A percentile compares a stretch with the other conserved stretches of the same genome.
phyloP scores from a whole-genome alignment of 2,329 filamentous ascomycete species.

The Emergomyces orientalis region DNA sequence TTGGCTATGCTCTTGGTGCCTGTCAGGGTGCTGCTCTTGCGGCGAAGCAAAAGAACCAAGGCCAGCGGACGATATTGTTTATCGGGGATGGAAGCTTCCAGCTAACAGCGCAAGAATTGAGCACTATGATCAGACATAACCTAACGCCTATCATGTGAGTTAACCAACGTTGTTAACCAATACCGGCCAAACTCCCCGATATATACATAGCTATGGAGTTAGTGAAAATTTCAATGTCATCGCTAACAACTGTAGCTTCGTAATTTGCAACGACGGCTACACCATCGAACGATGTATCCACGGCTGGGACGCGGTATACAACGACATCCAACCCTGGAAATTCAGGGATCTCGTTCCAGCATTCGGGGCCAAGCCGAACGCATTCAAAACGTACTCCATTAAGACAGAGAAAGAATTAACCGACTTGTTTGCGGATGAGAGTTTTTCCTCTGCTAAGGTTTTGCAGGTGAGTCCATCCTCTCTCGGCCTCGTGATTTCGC shows the following conservation, averaged over 20 bases:
- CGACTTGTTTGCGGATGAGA: constrained; percentile 50
- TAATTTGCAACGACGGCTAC: constrained; percentile 76
- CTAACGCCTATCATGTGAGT: constrained; percentile 63
- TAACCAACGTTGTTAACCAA: not conserved
- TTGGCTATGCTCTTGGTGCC: constrained; percentile 52
- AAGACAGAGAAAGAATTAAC: constrained; percentile 59
- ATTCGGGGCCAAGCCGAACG: constrained; percentile 53
- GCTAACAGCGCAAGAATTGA: constrained; percentile 71
- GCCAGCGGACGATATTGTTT: constrained; percentile 62
- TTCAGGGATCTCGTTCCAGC: constrained; percentile 57
- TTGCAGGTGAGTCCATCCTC: constrained; percentile 26
- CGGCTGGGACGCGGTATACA: constrained; percentile 66
- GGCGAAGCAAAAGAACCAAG: constrained; percentile 24
- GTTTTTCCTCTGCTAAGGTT: constrained; percentile 48
- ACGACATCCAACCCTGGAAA: constrained; percentile 66
- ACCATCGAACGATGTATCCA: constrained; percentile 81
- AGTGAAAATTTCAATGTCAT: not conserved
- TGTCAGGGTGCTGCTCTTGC: constrained; percentile 50
- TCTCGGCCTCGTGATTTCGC: not conserved
- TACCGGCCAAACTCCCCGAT: not conserved
- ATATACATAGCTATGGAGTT: not conserved
- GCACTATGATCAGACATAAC: constrained; percentile 65
- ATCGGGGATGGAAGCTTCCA: constrained; percentile 81
- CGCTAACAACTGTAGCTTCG: constrained; percentile 39
- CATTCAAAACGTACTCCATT: constrained; percentile 52